A percentile compares a stretch with the other conserved stretches of the same genome.
phyloP scores from a whole-genome alignment of 805 yeast species.

The Priceomyces haplophilus region DNA sequence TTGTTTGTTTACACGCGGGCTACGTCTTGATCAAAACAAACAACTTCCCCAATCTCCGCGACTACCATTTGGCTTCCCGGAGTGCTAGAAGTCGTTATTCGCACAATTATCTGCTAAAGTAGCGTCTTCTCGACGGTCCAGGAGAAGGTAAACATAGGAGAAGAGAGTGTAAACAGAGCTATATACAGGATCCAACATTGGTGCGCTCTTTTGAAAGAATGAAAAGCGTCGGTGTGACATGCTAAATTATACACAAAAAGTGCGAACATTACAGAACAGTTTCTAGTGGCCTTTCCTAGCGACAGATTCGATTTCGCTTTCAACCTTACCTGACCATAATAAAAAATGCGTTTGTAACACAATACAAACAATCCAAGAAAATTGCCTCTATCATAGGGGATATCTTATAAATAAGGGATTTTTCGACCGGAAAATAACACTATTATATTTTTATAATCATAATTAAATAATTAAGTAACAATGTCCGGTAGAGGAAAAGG shows the following conservation, averaged over 20 bases:
- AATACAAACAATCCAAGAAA: conserved; percentile 1
- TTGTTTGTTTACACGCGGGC: too few species aligned
- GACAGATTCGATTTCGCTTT: neutral
- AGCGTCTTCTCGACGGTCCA: neutral
- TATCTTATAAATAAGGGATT: conserved; percentile 5
- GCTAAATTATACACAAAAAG: conserved; percentile 1
- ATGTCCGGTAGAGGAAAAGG: conserved; percentile 99
- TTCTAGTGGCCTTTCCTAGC: neutral
- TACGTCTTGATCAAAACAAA: conserved; percentile 1
- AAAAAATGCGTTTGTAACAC: conserved; percentile 9
- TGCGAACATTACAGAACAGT: conserved; percentile 4
- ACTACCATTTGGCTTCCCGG: neutral
- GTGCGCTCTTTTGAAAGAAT: neutral
- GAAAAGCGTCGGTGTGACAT: neutral
- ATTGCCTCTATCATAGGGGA: conserved; percentile 1
- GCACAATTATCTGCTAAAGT: neutral
- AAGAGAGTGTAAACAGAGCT: neutral
- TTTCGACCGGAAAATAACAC: neutral
- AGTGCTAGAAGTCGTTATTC: neutral
- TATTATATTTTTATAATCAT: neutral
- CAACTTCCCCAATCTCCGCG: neutral
- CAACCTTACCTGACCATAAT: conserved; percentile 6
- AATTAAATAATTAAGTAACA: conserved; percentile 22
- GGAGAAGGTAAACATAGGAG: neutral
- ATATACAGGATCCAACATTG: neutral